Evolutionary conservation across 192 early-diverging fungal genomes (phyloP).

Genomic region (Gamsiella multidivaricata): DNA sequence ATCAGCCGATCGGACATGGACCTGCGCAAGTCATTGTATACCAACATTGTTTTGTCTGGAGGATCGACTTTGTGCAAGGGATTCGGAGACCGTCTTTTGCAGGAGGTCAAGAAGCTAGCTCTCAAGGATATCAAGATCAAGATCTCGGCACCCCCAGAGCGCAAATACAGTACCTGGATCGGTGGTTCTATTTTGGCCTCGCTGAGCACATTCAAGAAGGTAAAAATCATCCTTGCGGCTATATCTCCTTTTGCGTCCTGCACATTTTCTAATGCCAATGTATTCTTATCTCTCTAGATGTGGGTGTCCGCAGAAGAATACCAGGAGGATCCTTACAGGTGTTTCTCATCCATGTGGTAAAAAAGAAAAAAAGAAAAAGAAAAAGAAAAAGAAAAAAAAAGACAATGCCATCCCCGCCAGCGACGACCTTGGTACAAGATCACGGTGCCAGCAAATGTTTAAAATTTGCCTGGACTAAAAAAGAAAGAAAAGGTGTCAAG

Average conservation of each 20-base stretch:
- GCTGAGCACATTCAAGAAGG: constrained; percentile 97
- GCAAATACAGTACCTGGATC: constrained; percentile 99
- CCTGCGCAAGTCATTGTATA: constrained; percentile 86
- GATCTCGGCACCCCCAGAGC: constrained; percentile 96
- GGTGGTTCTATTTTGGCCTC: constrained; percentile 96
- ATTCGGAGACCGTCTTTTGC: constrained; percentile 93
- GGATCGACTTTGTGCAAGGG: constrained; percentile 92
- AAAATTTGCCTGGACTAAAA: too few relatives aligned
- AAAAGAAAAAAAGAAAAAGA: constrained; percentile 9
- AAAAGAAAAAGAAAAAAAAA: constrained; percentile 1
- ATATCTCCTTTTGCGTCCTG: not conserved
- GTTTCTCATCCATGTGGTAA: constrained; percentile 54
- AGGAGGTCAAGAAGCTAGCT: constrained; percentile 90
- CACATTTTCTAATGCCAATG: not conserved
- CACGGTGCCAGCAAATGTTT: too few relatives aligned
- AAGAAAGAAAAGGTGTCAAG: not conserved
- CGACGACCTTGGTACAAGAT: not conserved
- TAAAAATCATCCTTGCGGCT: not conserved
- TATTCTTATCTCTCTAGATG: constrained; percentile 68
- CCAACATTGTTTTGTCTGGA: constrained; percentile 95
- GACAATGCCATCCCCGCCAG: not conserved
- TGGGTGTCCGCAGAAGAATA: constrained; percentile 99
- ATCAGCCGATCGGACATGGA: constrained; percentile 97
- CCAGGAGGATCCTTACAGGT: constrained; percentile 93
- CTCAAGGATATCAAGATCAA: constrained; percentile 97